These are phyloP conservation scores for Tillandsia fasciculata DNA, from an alignment of 176 grass and related monocot species.

Conservation along the genomic window DNA sequence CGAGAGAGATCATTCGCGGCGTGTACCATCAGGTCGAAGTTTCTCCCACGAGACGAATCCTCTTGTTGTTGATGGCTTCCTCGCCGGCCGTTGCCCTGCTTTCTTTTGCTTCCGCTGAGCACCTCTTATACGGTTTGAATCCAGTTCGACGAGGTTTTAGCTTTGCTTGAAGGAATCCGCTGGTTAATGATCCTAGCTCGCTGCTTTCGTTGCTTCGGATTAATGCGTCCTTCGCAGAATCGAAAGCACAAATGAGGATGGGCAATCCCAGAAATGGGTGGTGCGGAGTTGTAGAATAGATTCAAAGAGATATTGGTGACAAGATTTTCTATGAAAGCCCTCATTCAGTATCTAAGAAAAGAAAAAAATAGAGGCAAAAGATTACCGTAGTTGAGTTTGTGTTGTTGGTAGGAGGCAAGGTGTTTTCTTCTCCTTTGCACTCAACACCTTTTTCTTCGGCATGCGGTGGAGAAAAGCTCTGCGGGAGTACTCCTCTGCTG, in stretches of 20 bases:
- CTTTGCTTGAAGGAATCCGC: conserved; percentile 31
- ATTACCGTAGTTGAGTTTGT: conserved; percentile 22
- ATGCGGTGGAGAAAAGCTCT: conserved; percentile 76
- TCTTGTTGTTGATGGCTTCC: conserved; percentile 48
- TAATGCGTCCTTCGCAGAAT: conserved; percentile 1
- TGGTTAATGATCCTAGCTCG: conserved; percentile 16
- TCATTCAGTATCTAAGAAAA: no score
- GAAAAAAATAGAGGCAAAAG: not conserved
- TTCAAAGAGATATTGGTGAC: no score
- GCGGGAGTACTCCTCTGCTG: conserved; percentile 75
- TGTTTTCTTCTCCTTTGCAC: conserved; percentile 29
- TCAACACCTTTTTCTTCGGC: conserved; percentile 21
- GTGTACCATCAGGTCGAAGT: conserved; percentile 29
- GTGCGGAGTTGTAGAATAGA: no score
- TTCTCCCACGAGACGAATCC: conserved; percentile 69
- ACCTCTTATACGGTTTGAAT: conserved; percentile 94
- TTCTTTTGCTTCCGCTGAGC: conserved; percentile 76
- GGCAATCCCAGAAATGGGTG: no score
- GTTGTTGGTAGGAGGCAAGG: conserved; percentile 41
- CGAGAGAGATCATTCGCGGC: not conserved
- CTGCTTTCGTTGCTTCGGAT: conserved; percentile 9
- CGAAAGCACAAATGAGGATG: not conserved
- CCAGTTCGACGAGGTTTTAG: conserved; percentile 65
- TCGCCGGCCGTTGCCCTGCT: conserved; percentile 40
- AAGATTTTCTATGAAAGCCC: no score